phyloP scores from a whole-genome alignment of 805 yeast species.

The Sungouiella thailandica region DNA sequence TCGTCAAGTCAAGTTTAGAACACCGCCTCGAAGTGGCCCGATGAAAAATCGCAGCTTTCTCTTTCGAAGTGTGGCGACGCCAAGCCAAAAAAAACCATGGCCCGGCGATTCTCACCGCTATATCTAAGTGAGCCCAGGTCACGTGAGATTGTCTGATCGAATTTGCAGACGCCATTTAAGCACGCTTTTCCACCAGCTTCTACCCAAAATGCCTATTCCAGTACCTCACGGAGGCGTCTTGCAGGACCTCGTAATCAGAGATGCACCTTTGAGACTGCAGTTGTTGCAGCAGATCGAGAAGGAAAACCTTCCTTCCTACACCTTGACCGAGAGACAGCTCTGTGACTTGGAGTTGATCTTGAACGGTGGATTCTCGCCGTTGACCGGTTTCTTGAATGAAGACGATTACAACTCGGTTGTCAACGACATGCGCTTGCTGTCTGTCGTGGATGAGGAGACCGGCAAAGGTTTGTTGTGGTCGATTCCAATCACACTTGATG shows the following conservation, averaged over 20 bases:
- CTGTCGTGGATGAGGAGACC: conserved; percentile 25
- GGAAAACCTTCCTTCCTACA: conserved; percentile 37
- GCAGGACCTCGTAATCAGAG: conserved; percentile 83
- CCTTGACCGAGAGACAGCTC: conserved; percentile 78
- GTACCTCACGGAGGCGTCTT: conserved; percentile 91
- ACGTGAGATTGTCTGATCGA: conserved; percentile 19
- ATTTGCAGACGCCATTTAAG: background rate
- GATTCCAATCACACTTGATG: conserved; percentile 88
- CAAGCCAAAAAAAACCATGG: too few species aligned
- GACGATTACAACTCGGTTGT: conserved; percentile 68
- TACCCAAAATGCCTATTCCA: conserved; percentile 47
- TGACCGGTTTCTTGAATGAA: conserved; percentile 61
- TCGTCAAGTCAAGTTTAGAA: too few species aligned
- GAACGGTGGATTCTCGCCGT: conserved; percentile 92
- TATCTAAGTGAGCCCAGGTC: conserved; percentile 8
- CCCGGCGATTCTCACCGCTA: too few species aligned
- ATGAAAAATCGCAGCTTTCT: too few species aligned
- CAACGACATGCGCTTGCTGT: conserved; percentile 60
- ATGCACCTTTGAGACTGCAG: conserved; percentile 51
- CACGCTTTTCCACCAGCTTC: background rate
- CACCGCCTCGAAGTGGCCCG: too few species aligned
- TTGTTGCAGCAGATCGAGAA: conserved; percentile 55
- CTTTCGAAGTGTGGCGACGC: too few species aligned
- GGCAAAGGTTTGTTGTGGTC: conserved; percentile 77
- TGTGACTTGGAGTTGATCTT: conserved; percentile 90